Conservation (phyloP, 2,329 filamentous ascomycete genomes). For the Colletotrichum sansevieriae region DNA sequence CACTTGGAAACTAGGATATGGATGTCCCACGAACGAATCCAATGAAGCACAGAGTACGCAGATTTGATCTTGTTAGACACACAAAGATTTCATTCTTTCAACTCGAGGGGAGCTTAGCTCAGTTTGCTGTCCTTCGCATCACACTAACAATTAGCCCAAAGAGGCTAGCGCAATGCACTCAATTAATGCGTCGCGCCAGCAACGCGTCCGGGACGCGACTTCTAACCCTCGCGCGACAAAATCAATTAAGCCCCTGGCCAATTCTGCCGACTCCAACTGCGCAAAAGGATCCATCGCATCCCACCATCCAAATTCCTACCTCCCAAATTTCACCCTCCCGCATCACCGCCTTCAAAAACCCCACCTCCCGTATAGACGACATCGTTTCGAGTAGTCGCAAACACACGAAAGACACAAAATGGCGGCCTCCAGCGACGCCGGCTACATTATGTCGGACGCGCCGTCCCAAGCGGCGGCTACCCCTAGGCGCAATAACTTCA, state of each 20-base stretch:
- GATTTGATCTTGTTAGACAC: too few relatives aligned
- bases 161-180: slow-evolving; percentile 49
- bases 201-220: slow-evolving; percentile 50
- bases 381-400: slow-evolving; percentile 1
- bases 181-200: slow-evolving; percentile 53
- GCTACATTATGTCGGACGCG: slow-evolving; percentile 70
- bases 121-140: too few relatives aligned
- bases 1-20: too few relatives aligned
- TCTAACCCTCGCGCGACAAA: slow-evolving; percentile 43
- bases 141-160: slow-evolving; percentile 7
- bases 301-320: slow-evolving; percentile 39
- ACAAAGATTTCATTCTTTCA: too few relatives aligned
- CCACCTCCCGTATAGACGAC: slow-evolving; percentile 3
- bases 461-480: slow-evolving; percentile 58
- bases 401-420: slow-evolving; percentile 49
- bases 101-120: too few relatives aligned
- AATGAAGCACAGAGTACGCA: too few relatives aligned
- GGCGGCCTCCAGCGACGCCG: slow-evolving; percentile 68
- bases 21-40: too few relatives aligned
- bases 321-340: slow-evolving; percentile 37
- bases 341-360: slow-evolving; percentile 21
- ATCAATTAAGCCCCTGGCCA: slow-evolving; percentile 39
- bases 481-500: slow-evolving; percentile 55
- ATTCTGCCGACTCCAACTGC: slow-evolving; percentile 33
- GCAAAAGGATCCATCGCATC: slow-evolving; percentile 40